Evolutionary conservation across 1,284 basidiomycete species (phyloP).

Genomic region (Neolentinus lepideus): DNA sequence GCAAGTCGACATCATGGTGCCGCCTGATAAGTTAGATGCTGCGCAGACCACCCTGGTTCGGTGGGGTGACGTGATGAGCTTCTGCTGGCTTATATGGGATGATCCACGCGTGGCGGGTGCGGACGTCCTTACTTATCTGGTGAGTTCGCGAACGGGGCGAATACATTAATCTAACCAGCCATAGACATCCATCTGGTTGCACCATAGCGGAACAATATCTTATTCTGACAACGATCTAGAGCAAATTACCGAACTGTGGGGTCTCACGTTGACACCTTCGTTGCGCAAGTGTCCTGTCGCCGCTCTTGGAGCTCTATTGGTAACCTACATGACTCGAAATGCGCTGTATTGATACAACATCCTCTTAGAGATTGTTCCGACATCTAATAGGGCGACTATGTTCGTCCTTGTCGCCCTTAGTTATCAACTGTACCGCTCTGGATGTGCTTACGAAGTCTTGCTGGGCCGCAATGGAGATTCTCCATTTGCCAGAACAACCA

Average conservation of each 20-base stretch:
- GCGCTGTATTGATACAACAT: too few species aligned
- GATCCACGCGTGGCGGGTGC: slow-evolving; percentile 42
- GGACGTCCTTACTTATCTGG: slow-evolving; percentile 42
- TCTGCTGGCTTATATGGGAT: slow-evolving; percentile 59
- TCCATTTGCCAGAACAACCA: neutral
- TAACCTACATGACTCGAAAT: too few species aligned
- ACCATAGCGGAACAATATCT: neutral
- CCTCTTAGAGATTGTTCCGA: neutral
- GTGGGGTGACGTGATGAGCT: slow-evolving; percentile 47
- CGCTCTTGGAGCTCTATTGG: neutral
- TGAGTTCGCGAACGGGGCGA: slow-evolving; percentile 22
- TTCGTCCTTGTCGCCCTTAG: neutral
- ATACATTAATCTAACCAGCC: neutral
- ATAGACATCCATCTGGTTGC: neutral
- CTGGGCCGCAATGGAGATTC: neutral
- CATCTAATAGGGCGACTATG: neutral
- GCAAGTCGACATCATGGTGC: slow-evolving; percentile 12
- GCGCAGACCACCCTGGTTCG: slow-evolving; percentile 40
- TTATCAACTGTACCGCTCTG: neutral
- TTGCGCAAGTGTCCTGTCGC: slow-evolving; percentile 11
- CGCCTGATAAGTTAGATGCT: slow-evolving; percentile 29
- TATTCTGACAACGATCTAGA: neutral
- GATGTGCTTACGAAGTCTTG: neutral
- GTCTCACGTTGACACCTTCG: neutral
- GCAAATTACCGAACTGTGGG: neutral